Evolutionary conservation across 768 basidiomycete species (phyloP).

Genomic region (Amanita phalloides): DNA sequence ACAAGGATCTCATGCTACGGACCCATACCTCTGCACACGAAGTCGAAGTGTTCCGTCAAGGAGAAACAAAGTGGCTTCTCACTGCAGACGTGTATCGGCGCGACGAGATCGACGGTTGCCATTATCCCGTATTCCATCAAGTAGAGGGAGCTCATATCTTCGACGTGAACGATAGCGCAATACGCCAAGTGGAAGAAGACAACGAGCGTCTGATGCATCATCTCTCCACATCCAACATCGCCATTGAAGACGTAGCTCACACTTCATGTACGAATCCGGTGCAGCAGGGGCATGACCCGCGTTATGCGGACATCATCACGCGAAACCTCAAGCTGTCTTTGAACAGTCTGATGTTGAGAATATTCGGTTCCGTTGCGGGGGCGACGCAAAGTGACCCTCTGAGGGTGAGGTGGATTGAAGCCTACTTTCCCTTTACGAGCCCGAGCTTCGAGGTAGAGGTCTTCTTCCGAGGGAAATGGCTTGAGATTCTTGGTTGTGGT

Average conservation of each 20-base stretch:
- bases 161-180: slow-evolving; percentile 39
- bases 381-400: slow-evolving; percentile 57
- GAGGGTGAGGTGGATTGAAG: slow-evolving; percentile 92
- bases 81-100: slow-evolving; percentile 96
- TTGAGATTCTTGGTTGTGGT: slow-evolving; percentile 92
- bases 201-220: slow-evolving; percentile 51
- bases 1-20: slow-evolving; percentile 81
- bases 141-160: slow-evolving; percentile 92
- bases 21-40: slow-evolving; percentile 99
- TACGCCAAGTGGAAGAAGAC: slow-evolving; percentile 59
- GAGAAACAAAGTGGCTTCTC: slow-evolving; percentile 77
- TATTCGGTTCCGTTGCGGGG: slow-evolving; percentile 60
- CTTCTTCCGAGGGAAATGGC: slow-evolving; percentile 91
- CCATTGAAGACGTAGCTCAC: slow-evolving; percentile 80
- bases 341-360: slow-evolving; percentile 71
- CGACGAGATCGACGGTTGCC: slow-evolving; percentile 94
- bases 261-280: slow-evolving; percentile 68
- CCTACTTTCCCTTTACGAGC: slow-evolving; percentile 95
- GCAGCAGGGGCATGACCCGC: slow-evolving; percentile 69
- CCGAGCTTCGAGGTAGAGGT: slow-evolving; percentile 99
- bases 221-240: slow-evolving; percentile 63
- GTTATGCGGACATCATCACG: slow-evolving; percentile 62
- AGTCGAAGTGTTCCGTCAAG: slow-evolving; percentile 76
- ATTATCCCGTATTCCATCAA: slow-evolving; percentile 98
- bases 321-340: slow-evolving; percentile 83